Evolutionary conservation across 192 early-diverging fungal species (phyloP), one percentile per base, ranked within the genome.

Genomic region (Rhizophagus sp.): DNA sequence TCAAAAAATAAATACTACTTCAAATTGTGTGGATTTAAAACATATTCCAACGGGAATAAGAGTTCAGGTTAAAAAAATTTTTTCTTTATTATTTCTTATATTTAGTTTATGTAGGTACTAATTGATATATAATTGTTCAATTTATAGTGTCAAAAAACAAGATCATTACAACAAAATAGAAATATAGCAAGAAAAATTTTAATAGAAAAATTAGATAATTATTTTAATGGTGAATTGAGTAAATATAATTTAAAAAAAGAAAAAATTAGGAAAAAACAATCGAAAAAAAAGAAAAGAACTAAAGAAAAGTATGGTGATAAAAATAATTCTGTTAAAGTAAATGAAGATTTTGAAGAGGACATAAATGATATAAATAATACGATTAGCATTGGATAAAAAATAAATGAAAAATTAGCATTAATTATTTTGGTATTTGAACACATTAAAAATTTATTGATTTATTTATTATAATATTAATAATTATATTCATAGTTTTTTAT

Each of bases 1-100:
- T 0, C 94, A 95, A 79, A 93, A 93, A 79, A 88, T 95, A 61
- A 95, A 95, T 84, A 95, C 93, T 75, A 90, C 92, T 7, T 90
- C 88, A 68, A 92, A 86, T 68, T 93, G 93, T 73, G 93, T 94
- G 2, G 90, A 93, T 75, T 83, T 95, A 9, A 82, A 86, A 61
- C 94, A 95, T 86, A 85, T 86, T 39, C 93, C 93, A 17, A 95
- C 94, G 0, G 90, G 89, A 27, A 90, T 91, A 57, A 80, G 88
- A 15, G 86, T 92, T 39, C 90, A 89, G 78, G 88, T 84, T 52
- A 27, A 36, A 30, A n/a, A 36, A 30, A 30, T 22, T 66, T 41
- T 34, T 36, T n/a, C n/a, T 70, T 57, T 76, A 33, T 47, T 33
- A 9, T 36, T 36, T 34, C 47, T 65, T 30, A 30, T 27, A 73